Evolutionary conservation across 169 alveolate genomes (phyloP).

Genomic region (Plasmodium gonderi): DNA sequence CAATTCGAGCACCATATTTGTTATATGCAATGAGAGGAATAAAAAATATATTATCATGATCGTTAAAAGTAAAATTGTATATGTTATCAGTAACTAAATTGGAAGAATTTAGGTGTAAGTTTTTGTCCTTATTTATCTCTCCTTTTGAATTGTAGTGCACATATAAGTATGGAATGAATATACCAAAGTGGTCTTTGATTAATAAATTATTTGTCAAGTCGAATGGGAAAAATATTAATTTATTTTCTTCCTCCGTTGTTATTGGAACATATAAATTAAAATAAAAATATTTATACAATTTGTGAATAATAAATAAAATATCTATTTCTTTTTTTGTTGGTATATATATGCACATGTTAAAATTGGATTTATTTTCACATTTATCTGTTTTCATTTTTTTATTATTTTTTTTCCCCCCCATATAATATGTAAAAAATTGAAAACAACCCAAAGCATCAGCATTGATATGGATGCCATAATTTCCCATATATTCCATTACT

Average conservation of each 20-base stretch:
- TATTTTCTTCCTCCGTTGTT: constrained; percentile 15
- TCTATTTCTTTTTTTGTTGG: constrained; percentile 62
- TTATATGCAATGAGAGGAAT: constrained; percentile 64
- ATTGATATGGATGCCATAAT: constrained; percentile 1
- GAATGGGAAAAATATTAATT: constrained; percentile 57
- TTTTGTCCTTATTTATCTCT: not conserved
- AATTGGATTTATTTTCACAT: not conserved
- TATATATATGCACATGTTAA: constrained; percentile 55
- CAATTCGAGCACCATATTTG: constrained; percentile 42
- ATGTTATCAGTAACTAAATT: constrained; percentile 14
- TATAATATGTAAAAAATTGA: constrained; percentile 2
- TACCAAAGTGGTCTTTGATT: constrained; percentile 26
- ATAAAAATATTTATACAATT: constrained; percentile 42
- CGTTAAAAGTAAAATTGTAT: constrained; percentile 17
- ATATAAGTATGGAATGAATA: constrained; percentile 40
- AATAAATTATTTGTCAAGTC: constrained; percentile 26
- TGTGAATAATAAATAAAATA: constrained; percentile 40
- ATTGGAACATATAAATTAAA: constrained; percentile 40
- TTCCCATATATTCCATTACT: not conserved
- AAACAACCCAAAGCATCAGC: not conserved
- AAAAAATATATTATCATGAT: constrained; percentile 23
- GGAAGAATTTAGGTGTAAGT: not conserved
- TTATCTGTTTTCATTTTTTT: not conserved
- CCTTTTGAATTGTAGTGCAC: not conserved
- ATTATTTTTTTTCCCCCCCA: not conserved